These are phyloP conservation scores for Colletotrichum truncatum DNA, from an alignment of 2,329 filamentous ascomycete species.

Conservation along the genomic window DNA sequence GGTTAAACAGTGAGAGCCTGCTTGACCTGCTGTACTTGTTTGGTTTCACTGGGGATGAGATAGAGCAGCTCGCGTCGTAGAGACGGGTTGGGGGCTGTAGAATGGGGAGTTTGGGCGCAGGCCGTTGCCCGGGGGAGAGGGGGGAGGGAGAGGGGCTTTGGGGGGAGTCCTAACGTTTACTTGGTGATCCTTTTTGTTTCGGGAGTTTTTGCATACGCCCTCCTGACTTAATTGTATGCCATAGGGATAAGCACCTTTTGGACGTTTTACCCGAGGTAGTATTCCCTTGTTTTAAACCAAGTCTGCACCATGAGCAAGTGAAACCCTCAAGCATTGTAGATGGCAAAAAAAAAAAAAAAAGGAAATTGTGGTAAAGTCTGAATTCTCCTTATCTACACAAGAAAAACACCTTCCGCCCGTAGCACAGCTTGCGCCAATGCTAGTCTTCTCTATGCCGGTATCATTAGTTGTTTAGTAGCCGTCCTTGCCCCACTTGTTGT, in stretches of 20 bases:
- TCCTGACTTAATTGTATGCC: not conserved
- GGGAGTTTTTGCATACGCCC: not conserved
- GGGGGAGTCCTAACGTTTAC: too few species aligned
- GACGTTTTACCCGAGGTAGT: too few species aligned
- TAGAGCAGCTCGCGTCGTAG: conserved; percentile 54
- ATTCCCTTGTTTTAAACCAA: too few species aligned
- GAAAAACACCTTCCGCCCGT: conserved; percentile 13
- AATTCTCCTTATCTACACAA: conserved; percentile 32
- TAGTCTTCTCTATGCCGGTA: conserved; percentile 14
- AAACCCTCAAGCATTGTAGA: not conserved
- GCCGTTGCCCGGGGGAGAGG: too few species aligned
- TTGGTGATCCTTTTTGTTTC: not conserved
- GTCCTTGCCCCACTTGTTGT: conserved; percentile 99
- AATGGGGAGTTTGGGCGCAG: not conserved
- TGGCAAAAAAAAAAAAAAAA: not conserved
- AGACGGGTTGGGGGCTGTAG: conserved; percentile 31
- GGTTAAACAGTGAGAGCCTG: conserved; percentile 76
- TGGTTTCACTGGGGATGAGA: conserved; percentile 74
- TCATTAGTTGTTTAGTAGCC: conserved; percentile 69
- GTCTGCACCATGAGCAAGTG: too few species aligned
- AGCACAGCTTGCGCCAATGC: conserved; percentile 9
- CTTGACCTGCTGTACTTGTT: conserved; percentile 79
- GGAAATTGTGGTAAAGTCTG: conserved; percentile 13
- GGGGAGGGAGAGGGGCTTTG: conserved; percentile 13
- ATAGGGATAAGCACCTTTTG: not conserved